Evolutionary conservation across 352 stramenopile genomes (phyloP).

Genomic region (Salisapilia sapeloensis): DNA sequence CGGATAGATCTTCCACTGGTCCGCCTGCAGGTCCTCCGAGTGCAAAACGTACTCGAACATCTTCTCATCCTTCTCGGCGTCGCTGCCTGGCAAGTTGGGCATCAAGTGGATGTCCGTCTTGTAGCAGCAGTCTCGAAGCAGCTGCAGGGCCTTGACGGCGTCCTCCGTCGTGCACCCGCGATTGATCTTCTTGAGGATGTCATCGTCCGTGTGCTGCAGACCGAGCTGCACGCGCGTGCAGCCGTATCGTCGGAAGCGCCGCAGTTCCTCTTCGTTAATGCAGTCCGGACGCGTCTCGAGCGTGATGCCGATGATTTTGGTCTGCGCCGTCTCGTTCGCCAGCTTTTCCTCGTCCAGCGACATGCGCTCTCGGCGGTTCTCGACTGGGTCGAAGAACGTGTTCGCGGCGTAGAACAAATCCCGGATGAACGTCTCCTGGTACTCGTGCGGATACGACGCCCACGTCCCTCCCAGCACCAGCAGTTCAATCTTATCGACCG

Average conservation of each 20-base stretch:
- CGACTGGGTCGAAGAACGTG: conserved; percentile 81
- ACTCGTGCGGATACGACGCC: conserved; percentile 83
- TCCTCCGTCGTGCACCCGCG: conserved; percentile 67
- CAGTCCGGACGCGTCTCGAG: conserved; percentile 83
- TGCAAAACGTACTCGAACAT: conserved; percentile 87
- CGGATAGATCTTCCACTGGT: conserved; percentile 93
- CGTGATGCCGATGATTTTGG: conserved; percentile 86
- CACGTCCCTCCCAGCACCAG: conserved; percentile 84
- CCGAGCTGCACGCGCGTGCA: conserved; percentile 82
- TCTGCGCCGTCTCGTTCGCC: conserved; percentile 64
- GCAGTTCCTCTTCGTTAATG: conserved; percentile 79
- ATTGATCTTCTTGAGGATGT: conserved; percentile 85
- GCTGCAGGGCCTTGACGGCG: conserved; percentile 46
- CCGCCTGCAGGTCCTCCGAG: conserved; percentile 79
- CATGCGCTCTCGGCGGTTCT: conserved; percentile 36
- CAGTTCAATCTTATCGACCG: conserved; percentile 87
- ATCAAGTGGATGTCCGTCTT: conserved; percentile 90
- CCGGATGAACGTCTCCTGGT: conserved; percentile 84
- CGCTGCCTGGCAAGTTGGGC: conserved; percentile 82
- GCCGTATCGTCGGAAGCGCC: conserved; percentile 63
- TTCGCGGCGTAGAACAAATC: conserved; percentile 88
- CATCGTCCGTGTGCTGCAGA: conserved; percentile 86
- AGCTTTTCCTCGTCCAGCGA: conserved; percentile 79
- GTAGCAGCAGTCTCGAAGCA: conserved; percentile 87
- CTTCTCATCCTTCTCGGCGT: conserved; percentile 55